These are phyloP conservation scores for Fulvia fulva DNA, from an alignment of 2,329 filamentous ascomycete genomes.

Conservation along the genomic window DNA sequence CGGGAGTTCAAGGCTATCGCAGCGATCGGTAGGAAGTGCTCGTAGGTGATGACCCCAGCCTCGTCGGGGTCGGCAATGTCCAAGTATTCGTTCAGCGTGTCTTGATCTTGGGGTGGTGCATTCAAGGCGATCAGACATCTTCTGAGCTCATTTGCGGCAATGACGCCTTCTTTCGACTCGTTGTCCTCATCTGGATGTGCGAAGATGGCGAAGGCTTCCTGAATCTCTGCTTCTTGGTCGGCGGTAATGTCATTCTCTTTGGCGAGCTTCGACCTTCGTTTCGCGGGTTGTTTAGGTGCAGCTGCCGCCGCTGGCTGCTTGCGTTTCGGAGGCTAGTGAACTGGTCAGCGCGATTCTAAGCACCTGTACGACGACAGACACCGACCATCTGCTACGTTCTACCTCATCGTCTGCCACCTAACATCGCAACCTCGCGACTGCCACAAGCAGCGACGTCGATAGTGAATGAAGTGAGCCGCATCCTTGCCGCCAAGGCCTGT, in stretches of 20 bases:
- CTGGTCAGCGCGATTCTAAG: not conserved
- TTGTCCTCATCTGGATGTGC: constrained; percentile 43
- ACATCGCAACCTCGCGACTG: not conserved
- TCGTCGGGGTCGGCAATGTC: constrained; percentile 78
- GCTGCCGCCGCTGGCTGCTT: constrained; percentile 27
- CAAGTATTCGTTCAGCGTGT: constrained; percentile 72
- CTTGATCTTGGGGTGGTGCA: constrained; percentile 59
- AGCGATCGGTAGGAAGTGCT: constrained; percentile 80
- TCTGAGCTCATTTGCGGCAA: constrained; percentile 44
- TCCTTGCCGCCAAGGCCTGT: not conserved
- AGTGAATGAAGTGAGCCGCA: not conserved
- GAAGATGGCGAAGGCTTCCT: constrained; percentile 84
- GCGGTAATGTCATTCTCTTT: constrained; percentile 84
- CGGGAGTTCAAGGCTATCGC: constrained; percentile 72
- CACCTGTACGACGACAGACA: not conserved
- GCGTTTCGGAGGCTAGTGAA: constrained; percentile 29
- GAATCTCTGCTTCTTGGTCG: constrained; percentile 83
- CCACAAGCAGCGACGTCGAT: not conserved
- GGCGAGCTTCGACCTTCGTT: constrained; percentile 79
- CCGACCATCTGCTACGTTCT: not conserved
- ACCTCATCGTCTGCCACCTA: not conserved
- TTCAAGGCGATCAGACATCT: constrained; percentile 65
- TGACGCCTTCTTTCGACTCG: constrained; percentile 58
- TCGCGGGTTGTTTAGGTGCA: constrained; percentile 35
- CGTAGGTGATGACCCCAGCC: constrained; percentile 73